phyloP scores from a whole-genome alignment of 2,329 filamentous ascomycete genomes.

The Ascochyta rabiei region DNA sequence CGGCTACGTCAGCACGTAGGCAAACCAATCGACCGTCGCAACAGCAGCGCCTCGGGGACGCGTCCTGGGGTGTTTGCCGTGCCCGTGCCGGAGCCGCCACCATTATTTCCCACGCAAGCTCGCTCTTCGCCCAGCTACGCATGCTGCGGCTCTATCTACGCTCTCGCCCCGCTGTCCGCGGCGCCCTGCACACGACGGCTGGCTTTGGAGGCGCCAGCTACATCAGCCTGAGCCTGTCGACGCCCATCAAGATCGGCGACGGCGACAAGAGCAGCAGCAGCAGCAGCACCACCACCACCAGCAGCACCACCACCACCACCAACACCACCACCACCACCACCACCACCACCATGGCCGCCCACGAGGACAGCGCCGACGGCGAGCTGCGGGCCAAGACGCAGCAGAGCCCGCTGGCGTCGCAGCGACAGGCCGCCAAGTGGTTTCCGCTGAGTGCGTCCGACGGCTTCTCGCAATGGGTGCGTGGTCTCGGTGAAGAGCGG shows the following conservation, averaged over 20 bases:
- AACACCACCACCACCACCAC: too few relatives aligned
- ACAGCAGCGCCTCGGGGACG: constrained; percentile 27
- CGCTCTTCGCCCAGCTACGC: constrained; percentile 37
- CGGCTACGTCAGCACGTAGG: constrained; percentile 30
- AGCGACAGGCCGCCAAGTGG: constrained; percentile 55
- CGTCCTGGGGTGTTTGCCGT: constrained; percentile 26
- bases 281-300: too few relatives aligned
- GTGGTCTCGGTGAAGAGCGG: constrained; percentile 37
- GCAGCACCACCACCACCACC: too few relatives aligned
- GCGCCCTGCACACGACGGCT: constrained; percentile 32
- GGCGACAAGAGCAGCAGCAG: constrained; percentile 32
- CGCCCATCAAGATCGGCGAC: constrained; percentile 36
- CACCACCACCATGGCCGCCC: constrained; percentile 40
- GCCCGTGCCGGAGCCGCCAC: constrained; percentile 21
- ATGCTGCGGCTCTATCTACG: constrained; percentile 38
- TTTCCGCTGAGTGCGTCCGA: constrained; percentile 94
- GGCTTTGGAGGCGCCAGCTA: constrained; percentile 42
- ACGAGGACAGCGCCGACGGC: constrained; percentile 27
- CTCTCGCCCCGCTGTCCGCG: constrained; percentile 28
- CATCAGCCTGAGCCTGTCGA: constrained; percentile 36
- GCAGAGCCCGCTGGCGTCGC: constrained; percentile 57
- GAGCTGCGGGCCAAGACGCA: constrained; percentile 43
- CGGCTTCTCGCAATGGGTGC: constrained; percentile 87
- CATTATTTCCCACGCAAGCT: constrained; percentile 44
- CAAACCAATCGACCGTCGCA: constrained; percentile 16